Conservation (phyloP, 2,329 filamentous ascomycete species). For the Eutypa lata region DNA sequence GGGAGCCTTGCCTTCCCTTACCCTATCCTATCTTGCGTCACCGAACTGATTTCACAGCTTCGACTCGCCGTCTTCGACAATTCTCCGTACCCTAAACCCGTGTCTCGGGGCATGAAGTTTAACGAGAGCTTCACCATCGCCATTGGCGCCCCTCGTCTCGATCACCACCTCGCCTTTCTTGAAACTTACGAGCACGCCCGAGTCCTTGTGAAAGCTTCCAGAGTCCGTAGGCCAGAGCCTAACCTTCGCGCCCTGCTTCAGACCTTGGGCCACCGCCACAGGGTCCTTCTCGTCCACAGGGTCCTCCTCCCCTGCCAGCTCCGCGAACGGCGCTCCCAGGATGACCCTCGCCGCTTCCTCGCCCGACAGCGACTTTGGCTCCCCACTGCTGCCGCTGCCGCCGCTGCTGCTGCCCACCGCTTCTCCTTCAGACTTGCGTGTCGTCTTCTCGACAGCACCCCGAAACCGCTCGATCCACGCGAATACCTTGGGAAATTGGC, state of each 20-base stretch:
- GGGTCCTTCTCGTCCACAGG: constrained; percentile 48
- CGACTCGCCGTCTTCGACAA: constrained; percentile 15
- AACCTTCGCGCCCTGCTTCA: constrained; percentile 53
- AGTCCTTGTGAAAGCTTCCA: constrained; percentile 56
- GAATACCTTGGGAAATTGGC: constrained; percentile 56
- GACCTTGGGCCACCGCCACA: constrained; percentile 38
- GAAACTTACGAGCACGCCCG: constrained; percentile 52
- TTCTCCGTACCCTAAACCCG: constrained; percentile 49
- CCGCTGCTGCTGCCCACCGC: too few relatives aligned
- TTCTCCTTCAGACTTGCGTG: constrained; percentile 27
- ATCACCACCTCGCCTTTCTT: constrained; percentile 55
- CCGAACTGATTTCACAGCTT: constrained; percentile 18
- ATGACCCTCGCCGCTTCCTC: constrained; percentile 51
- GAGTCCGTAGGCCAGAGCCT: constrained; percentile 61
- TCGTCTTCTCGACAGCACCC: constrained; percentile 40
- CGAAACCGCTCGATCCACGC: constrained; percentile 65
- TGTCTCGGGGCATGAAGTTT: constrained; percentile 56
- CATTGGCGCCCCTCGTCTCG: constrained; percentile 41
- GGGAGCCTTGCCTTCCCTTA: too few relatives aligned
- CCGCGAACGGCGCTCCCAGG: constrained; percentile 41
- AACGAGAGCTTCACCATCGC: constrained; percentile 45
- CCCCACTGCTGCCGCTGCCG: too few relatives aligned
- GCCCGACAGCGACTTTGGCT: constrained; percentile 47
- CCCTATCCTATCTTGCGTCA: too few relatives aligned
- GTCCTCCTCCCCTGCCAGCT: constrained; percentile 38